A percentile compares a stretch with the other conserved stretches of the same genome.
These are phyloP conservation scores for Paraconiothyrium sp. DNA, from an alignment of 2,329 filamentous ascomycete genomes.

Conservation along the genomic window DNA sequence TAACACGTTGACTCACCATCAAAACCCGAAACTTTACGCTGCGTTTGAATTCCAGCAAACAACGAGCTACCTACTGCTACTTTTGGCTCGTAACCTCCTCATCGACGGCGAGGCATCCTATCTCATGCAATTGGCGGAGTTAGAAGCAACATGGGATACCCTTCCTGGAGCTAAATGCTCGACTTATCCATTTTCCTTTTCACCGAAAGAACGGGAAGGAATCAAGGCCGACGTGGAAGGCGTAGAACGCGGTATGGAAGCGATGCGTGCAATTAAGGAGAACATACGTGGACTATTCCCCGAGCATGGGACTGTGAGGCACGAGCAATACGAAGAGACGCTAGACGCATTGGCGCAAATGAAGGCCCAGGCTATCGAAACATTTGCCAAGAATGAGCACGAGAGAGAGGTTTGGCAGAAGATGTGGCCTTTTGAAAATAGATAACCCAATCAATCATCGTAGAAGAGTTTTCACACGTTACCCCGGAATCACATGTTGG, in stretches of 20 bases:
- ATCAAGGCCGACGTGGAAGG: slow-evolving; percentile 39
- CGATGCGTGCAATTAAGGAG: slow-evolving; percentile 38
- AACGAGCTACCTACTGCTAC: slow-evolving; percentile 36
- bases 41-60: slow-evolving; percentile 46
- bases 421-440: slow-evolving; percentile 33
- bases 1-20: slow-evolving; percentile 34
- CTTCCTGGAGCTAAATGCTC: slow-evolving; percentile 29
- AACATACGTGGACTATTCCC: slow-evolving; percentile 37
- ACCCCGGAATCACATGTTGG: too few species aligned
- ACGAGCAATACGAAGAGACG: slow-evolving; percentile 36
- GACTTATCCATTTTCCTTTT: slow-evolving; percentile 33
- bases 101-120: slow-evolving; percentile 41
- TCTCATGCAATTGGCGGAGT: slow-evolving; percentile 31
- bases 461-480: too few species aligned
- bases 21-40: slow-evolving; percentile 36
- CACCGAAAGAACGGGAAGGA: slow-evolving; percentile 28
- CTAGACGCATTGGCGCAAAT: slow-evolving; percentile 36
- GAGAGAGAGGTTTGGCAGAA: slow-evolving; percentile 34
- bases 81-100: slow-evolving; percentile 45
- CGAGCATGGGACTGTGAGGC: slow-evolving; percentile 34
- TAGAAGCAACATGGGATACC: slow-evolving; percentile 36
- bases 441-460: neutral
- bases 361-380: slow-evolving; percentile 34
- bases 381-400: slow-evolving; percentile 28
- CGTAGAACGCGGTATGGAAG: slow-evolving; percentile 35